phyloP scores from a whole-genome alignment of 2,329 filamentous ascomycete genomes.

The Aschersonia sp. region DNA sequence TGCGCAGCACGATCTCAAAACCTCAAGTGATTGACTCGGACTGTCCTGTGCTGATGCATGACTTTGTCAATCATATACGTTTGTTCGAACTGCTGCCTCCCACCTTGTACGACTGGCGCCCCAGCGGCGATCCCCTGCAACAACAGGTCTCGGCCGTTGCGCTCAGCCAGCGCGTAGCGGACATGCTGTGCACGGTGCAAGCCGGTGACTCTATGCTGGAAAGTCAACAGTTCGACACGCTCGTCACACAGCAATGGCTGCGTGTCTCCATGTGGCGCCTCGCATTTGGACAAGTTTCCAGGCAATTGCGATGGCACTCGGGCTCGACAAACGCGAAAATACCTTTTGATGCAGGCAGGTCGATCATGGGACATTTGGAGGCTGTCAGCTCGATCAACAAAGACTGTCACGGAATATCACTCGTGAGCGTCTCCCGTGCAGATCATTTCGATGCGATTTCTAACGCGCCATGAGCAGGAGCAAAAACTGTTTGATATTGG shows the following conservation, averaged over 20 bases:
- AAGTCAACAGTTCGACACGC: constrained; percentile 17
- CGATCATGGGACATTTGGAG: constrained; percentile 12
- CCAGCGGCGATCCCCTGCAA: constrained; percentile 7
- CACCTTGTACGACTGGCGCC: constrained; percentile 16
- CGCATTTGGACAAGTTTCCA: constrained; percentile 12
- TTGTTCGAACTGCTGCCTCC: constrained; percentile 15
- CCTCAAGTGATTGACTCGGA: constrained; percentile 16
- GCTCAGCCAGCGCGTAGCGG: constrained; percentile 12
- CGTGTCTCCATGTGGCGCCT: constrained; percentile 17
- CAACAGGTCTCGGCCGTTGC: constrained; percentile 7
- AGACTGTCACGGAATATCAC: constrained; percentile 17
- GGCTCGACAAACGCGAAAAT: constrained; percentile 8
- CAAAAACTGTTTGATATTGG: constrained; percentile 19
- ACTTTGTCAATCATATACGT: constrained; percentile 17
- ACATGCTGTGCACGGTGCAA: constrained; percentile 12
- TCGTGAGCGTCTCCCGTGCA: constrained; percentile 9
- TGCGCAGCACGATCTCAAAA: constrained; percentile 14
- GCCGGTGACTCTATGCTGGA: constrained; percentile 14
- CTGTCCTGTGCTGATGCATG: constrained; percentile 17
- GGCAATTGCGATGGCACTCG: constrained; percentile 7
- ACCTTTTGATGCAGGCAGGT: constrained; percentile 16
- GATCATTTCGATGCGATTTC: not conserved
- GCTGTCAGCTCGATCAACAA: constrained; percentile 13
- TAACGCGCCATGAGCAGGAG: constrained; percentile 8
- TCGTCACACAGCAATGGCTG: constrained; percentile 18